Evolutionary conservation across 306 rosid genomes (phyloP).

Genomic region (Castanopsis chinensis): DNA sequence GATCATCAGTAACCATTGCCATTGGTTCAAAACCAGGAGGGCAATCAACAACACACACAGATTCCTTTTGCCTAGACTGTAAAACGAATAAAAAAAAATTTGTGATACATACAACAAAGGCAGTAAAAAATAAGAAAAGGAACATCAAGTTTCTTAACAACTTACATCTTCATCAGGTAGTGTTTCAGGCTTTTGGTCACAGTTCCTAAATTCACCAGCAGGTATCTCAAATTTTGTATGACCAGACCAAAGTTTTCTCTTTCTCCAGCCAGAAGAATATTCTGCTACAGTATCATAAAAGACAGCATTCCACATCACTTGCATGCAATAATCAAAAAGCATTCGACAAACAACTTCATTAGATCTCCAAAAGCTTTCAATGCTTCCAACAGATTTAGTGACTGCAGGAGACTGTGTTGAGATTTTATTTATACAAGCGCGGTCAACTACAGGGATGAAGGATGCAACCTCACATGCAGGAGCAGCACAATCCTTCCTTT

Average conservation of each 20-base stretch:
- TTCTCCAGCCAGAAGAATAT: slow-evolving; percentile 63
- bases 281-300: slow-evolving; percentile 68
- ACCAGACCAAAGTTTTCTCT: slow-evolving; percentile 64
- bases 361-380: slow-evolving; percentile 73
- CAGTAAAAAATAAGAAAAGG: slow-evolving; percentile 16
- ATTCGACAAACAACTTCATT: slow-evolving; percentile 61
- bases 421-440: slow-evolving; percentile 25
- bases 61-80: slow-evolving; percentile 44
- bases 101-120: slow-evolving; percentile 27
- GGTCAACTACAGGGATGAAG: slow-evolving; percentile 25
- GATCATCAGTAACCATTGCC: slow-evolving; percentile 29
- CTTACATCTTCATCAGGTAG: slow-evolving; percentile 60
- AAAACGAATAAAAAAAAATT: slow-evolving; percentile 33
- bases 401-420: slow-evolving; percentile 25
- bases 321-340: slow-evolving; percentile 65
- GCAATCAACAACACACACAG: slow-evolving; percentile 37
- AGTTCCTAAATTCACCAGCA: slow-evolving; percentile 30
- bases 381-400: slow-evolving; percentile 65
- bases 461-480: slow-evolving; percentile 32
- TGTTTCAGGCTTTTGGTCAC: slow-evolving; percentile 30
- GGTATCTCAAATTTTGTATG: slow-evolving; percentile 27
- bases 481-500: slow-evolving; percentile 34
- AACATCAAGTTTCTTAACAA: slow-evolving; percentile 29
- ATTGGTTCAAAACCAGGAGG: slow-evolving; percentile 39
- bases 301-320: slow-evolving; percentile 91